Percentiles rank a stretch among this genome's conserved stretches.
These are phyloP conservation scores for Pachysandra terminalis DNA, from an alignment of 164 flowering plant species.

Conservation along the genomic window DNA sequence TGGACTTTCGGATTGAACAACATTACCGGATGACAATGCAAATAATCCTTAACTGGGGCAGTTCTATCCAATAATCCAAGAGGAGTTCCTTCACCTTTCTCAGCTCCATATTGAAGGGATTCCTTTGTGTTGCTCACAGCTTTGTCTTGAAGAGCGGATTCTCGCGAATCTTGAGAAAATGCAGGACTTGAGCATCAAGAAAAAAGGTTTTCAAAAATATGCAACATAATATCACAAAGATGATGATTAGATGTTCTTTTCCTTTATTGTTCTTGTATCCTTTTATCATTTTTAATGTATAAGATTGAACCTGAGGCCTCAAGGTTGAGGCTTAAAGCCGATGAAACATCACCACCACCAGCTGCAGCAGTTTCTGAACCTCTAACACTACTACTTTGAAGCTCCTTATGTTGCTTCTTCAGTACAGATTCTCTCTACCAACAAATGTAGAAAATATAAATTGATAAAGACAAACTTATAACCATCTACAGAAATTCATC, in stretches of 20 bases:
- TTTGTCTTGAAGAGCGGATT: constrained; percentile 22
- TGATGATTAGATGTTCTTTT: neutral
- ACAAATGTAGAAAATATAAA: constrained; percentile 14
- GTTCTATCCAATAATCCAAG: constrained; percentile 15
- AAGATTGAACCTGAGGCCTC: constrained; percentile 50
- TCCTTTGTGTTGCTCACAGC: constrained; percentile 13
- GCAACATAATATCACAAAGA: constrained; percentile 19
- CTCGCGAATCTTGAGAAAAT: constrained; percentile 40
- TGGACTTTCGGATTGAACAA: neutral
- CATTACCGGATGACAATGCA: neutral
- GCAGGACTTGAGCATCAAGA: constrained; percentile 32
- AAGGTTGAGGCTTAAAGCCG: constrained; percentile 19
- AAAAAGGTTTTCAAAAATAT: constrained; percentile 25
- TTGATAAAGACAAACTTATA: constrained; percentile 1
- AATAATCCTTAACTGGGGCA: constrained; percentile 42
- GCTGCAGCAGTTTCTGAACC: constrained; percentile 15
- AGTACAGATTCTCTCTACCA: constrained; percentile 74
- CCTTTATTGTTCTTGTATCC: neutral
- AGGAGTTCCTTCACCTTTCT: constrained; percentile 13
- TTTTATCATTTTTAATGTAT: constrained; percentile 4
- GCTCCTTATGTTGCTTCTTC: constrained; percentile 58
- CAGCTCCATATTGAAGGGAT: constrained; percentile 14
- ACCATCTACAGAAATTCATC: neutral
- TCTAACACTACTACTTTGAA: constrained; percentile 19
- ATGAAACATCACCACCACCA: constrained; percentile 14